Percentiles rank a stretch among this genome's conserved stretches.
Evolutionary conservation across 2,329 filamentous ascomycete genomes (phyloP).

Genomic region (Fusarium temperatum): DNA sequence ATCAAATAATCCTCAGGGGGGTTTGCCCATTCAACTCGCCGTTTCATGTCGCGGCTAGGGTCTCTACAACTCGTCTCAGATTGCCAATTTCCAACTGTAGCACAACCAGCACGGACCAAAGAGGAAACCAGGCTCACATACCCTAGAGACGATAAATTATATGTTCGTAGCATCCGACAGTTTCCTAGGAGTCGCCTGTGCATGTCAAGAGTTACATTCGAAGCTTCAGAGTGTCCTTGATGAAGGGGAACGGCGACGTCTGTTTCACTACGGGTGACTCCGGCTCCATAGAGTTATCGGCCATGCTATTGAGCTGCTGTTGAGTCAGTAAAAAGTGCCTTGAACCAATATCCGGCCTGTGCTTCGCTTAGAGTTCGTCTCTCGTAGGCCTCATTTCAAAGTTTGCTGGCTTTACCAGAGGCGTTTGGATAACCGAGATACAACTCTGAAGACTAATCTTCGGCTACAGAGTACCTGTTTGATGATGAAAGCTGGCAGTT

Average conservation of each 20-base stretch:
- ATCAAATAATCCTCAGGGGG: conserved; percentile 24
- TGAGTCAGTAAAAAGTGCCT: not conserved
- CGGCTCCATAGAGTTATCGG: conserved; percentile 23
- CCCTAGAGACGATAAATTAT: not conserved
- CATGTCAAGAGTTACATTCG: conserved; percentile 18
- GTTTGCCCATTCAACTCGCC: conserved; percentile 13
- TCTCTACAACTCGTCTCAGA: conserved; percentile 37
- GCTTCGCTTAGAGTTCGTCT: conserved; percentile 4
- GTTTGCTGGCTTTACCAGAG: not conserved
- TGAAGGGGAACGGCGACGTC: conserved; percentile 2
- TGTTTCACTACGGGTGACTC: conserved; percentile 19
- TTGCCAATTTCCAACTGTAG: conserved; percentile 38
- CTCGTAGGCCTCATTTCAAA: not conserved
- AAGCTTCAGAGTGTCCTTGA: not conserved
- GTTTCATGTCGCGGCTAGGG: conserved; percentile 38
- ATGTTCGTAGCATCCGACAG: not conserved
- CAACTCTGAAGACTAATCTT: not conserved
- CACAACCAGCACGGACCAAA: conserved; percentile 18
- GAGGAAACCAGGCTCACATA: conserved; percentile 7
- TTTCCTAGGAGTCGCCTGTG: conserved; percentile 1
- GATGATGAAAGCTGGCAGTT: not conserved
- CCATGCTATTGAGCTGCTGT: conserved; percentile 23
- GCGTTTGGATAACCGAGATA: not conserved
- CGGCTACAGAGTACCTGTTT: not conserved
- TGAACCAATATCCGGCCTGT: not conserved